phyloP scores from a whole-genome alignment of 306 rosid genomes.

The Nissolia schottii region DNA sequence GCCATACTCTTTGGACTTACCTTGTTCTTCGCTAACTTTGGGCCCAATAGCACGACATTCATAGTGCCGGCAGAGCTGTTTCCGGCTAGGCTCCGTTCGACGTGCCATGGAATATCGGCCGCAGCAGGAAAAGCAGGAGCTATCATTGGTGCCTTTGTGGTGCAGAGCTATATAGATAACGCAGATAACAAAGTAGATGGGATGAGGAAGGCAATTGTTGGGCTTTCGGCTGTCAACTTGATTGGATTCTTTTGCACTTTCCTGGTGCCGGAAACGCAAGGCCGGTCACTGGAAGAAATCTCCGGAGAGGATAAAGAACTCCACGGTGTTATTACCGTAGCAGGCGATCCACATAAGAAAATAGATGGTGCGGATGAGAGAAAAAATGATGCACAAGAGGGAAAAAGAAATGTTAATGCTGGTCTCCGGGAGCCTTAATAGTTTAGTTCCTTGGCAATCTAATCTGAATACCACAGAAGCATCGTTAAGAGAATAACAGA shows the following conservation, averaged over 20 bases:
- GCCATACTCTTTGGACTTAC: conserved; percentile 47
- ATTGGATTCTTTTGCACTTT: conserved; percentile 53
- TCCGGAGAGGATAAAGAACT: conserved; percentile 42
- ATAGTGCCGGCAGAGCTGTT: conserved; percentile 63
- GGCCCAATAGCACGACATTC: conserved; percentile 69
- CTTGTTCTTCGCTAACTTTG: conserved; percentile 78
- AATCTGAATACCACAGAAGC: not conserved
- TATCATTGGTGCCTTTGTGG: conserved; percentile 58
- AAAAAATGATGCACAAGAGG: conserved; percentile 14
- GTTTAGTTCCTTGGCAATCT: conserved; percentile 19
- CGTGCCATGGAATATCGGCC: conserved; percentile 66
- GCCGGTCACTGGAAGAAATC: conserved; percentile 53
- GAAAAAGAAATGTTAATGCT: conserved; percentile 18
- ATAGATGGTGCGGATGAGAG: not conserved
- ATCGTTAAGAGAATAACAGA: not conserved
- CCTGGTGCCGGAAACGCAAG: conserved; percentile 61
- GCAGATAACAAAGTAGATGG: not conserved
- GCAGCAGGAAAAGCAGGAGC: conserved; percentile 63
- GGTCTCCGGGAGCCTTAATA: not conserved
- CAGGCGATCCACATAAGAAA: not conserved
- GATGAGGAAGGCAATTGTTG: conserved; percentile 25
- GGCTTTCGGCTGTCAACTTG: conserved; percentile 37
- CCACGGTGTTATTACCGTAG: not conserved
- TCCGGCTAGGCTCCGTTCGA: conserved; percentile 55
- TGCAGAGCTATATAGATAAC: conserved; percentile 26